Conservation (phyloP, 2,329 filamentous ascomycete genomes). For the Colletotrichum eleusines region DNA sequence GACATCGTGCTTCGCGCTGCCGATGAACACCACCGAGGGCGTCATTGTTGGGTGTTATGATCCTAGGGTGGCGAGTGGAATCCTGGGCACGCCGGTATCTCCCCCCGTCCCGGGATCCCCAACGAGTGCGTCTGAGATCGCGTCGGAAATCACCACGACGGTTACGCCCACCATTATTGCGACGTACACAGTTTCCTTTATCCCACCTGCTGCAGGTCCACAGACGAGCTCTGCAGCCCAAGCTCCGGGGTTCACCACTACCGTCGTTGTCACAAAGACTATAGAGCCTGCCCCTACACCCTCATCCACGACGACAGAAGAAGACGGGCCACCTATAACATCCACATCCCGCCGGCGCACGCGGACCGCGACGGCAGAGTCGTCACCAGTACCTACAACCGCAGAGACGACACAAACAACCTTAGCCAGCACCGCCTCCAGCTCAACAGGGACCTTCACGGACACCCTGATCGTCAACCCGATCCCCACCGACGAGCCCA, state of each 20-base stretch:
- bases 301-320: constrained; percentile 13
- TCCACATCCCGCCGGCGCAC: constrained; percentile 16
- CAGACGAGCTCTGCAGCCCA: constrained; percentile 1
- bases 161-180: constrained; percentile 34
- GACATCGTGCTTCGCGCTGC: constrained; percentile 65
- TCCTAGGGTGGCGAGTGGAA: constrained; percentile 52
- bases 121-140: constrained; percentile 5
- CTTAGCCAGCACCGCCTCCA: neutral
- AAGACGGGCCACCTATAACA: constrained; percentile 31
- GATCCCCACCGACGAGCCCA: constrained; percentile 24
- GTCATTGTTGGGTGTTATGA: constrained; percentile 63
- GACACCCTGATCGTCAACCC: constrained; percentile 36
- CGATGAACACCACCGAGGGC: constrained; percentile 62
- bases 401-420: neutral
- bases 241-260: constrained; percentile 19
- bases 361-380: constrained; percentile 15
- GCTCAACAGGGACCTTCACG: constrained; percentile 18
- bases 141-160: constrained; percentile 26
- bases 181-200: constrained; percentile 36
- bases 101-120: constrained; percentile 39
- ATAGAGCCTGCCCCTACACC: constrained; percentile 10
- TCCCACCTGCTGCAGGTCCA: constrained; percentile 13
- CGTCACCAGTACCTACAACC: neutral
- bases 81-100: constrained; percentile 53
- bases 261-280: constrained; percentile 36